Evolutionary conservation across 1,284 basidiomycete species (phyloP).

Genomic region (Malassezia vespertilionis): DNA sequence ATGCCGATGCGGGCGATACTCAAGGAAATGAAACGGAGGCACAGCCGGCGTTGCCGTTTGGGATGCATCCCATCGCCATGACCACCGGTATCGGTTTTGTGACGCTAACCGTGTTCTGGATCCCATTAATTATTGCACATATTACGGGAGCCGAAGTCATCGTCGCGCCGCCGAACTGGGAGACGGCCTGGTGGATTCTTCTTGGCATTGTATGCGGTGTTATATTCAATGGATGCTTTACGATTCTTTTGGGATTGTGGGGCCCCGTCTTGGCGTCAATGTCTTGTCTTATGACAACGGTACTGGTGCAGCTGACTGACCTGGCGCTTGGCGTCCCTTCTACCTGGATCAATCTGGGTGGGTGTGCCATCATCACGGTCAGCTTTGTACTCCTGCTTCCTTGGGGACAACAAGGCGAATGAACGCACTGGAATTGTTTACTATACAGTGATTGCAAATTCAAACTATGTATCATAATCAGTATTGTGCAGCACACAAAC

Average conservation of each 20-base stretch:
- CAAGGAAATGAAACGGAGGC: not conserved
- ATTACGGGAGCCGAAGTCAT: slow-evolving; percentile 30
- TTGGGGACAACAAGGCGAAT: not conserved
- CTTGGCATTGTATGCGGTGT: slow-evolving; percentile 33
- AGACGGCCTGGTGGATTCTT: slow-evolving; percentile 20
- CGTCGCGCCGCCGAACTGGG: slow-evolving; percentile 29
- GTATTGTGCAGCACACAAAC: slow-evolving; percentile 31
- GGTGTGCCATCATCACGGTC: slow-evolving; percentile 32
- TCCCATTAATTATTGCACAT: slow-evolving; percentile 29
- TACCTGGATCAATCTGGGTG: slow-evolving; percentile 31
- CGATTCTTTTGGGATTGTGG: slow-evolving; percentile 41
- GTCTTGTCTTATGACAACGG: slow-evolving; percentile 40
- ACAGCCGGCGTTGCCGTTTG: slow-evolving; percentile 30
- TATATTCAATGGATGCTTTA: slow-evolving; percentile 36
- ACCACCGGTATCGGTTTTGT: slow-evolving; percentile 40
- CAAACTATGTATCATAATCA: not conserved
- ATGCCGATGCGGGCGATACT: not conserved
- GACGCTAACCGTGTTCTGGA: slow-evolving; percentile 34
- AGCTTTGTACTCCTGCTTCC: slow-evolving; percentile 26
- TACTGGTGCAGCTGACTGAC: slow-evolving; percentile 36
- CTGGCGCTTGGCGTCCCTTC: slow-evolving; percentile 28
- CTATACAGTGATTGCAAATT: not conserved
- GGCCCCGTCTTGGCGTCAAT: slow-evolving; percentile 44
- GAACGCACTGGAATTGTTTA: too few species aligned
- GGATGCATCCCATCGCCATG: slow-evolving; percentile 43